These are phyloP conservation scores for Ricinus communis DNA, from an alignment of 345 rosid genomes.

Conservation along the genomic window DNA sequence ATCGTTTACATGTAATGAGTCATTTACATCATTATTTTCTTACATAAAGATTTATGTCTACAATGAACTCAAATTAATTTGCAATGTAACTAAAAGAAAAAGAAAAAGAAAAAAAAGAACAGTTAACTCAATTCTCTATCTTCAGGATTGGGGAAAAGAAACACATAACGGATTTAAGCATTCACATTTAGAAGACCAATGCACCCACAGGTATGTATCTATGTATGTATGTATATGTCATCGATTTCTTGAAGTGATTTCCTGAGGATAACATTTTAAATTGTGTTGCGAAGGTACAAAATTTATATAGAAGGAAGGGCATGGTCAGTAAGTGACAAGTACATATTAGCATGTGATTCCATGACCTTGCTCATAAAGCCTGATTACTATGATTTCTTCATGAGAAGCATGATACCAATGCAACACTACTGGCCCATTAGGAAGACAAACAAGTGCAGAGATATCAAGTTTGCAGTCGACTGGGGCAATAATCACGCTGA, in stretches of 20 bases:
- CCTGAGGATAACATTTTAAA: no score
- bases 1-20: no score
- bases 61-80: no score
- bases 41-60: no score
- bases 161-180: constrained; percentile 2
- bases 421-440: constrained; percentile 81
- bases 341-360: constrained; percentile 71
- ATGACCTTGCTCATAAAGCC: constrained; percentile 54
- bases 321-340: constrained; percentile 85
- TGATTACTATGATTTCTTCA: constrained; percentile 55
- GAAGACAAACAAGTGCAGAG: constrained; percentile 44
- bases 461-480: constrained; percentile 65
- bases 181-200: constrained; percentile 19
- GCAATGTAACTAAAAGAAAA: no score
- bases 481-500: constrained; percentile 62
- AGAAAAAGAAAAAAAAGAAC: no score
- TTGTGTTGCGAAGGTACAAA: constrained; percentile 46
- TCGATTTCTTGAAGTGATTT: not conserved
- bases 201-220: constrained; percentile 18
- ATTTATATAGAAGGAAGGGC: constrained; percentile 71
- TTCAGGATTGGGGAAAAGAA: constrained; percentile 19
- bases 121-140: no score
- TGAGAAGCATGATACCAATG: constrained; percentile 63
- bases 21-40: no score
- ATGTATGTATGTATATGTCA: not conserved